Base-by-base conservation (phyloP, 208 protist genomes). In the Wallacemonas sp. region DNA sequence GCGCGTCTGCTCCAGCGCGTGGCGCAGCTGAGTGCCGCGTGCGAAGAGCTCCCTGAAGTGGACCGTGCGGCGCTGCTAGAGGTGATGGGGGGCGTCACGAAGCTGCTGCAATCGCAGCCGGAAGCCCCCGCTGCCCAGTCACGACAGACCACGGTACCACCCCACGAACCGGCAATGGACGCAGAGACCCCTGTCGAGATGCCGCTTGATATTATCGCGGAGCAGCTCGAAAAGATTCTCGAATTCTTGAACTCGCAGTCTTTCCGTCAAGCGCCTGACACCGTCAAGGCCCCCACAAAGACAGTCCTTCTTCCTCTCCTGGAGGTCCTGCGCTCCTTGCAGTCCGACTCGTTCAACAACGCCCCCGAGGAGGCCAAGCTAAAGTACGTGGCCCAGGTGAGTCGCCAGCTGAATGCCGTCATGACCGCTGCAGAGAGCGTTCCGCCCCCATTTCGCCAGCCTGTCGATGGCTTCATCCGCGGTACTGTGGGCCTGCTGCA, bases 261-360 rank as follows among this genome's bases (percentile, higher is more conserved):
- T 14, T 58, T 47, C 30, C 26, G 30, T 8, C 30, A 17, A n/a
- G 17, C 33, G 11, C 15, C 42, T 1, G 33, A 68, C 49, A 56
- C 31, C 30, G 26, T 19, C 30, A 58, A 58, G 51, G 51, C 30
- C 4, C 39, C 51, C 30, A 28, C 22, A 26, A 58, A 58, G 51
- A 31, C 30, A 4, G 30, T 58, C 3, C 51, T 58, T 22, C 51
- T 58, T 26, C 21, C 66, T 42, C 11, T 2, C 22, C 15, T 51
- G 44, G 58, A 47, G 44, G 47, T 45, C 31, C 30, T 60, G 62
- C 54, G 46, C 68, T 72, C 36, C 15, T 45, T 86, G 4, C 75
- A 79, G 24, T 91, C 83, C 26, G 75, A 81, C 0, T 47, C 34
- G 2, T 83, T 91, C 30, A 67, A 80, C 24, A 19, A 30, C 19